Evolutionary conservation across 2,329 filamentous ascomycete species (phyloP), one percentile per base, ranked within the genome.

Genomic region (Rhynchosporium secalis): DNA sequence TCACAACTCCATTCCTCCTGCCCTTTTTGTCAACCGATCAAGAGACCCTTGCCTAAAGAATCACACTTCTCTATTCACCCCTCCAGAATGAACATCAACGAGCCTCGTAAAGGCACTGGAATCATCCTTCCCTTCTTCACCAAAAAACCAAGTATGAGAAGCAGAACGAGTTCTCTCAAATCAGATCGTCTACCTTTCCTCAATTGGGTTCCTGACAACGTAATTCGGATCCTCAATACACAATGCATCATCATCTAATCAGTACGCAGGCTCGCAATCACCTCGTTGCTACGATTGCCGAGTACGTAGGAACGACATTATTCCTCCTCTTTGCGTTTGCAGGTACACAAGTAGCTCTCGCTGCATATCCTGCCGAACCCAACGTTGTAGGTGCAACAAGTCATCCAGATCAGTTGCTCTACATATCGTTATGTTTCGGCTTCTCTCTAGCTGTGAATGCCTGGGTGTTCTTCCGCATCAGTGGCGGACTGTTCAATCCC

Each of bases 381-480:
- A 72, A 68, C 49, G 77, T 76, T 0, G 79, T 78, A 0, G 79
- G 79, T 0, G 74, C 76, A 56, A 75, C 73, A 10, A 71, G 74
- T 2, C 74, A 78, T 12, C 75, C 77, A 6, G 70, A 72, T 2
- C 76, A 78, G 5, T 69, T 76, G 26, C 69, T 76, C 4, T 77
- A 74, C 62, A 61, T 66, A 38, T 45, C 66, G 12, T 57, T 71
- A 41, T 65, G 62, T 28, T 73, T 73, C 52, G 71, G 68, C 0
- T 68, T 70, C 28, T 69, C 67, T 29, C 70, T 86, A 15, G 77
- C 79, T 5, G 77, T 81, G 62, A 83, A 81, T 62, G 81, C 79
- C 3, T 83, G 81, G 80, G 76, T 81, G 0, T 82, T 82, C 69
- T 82, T 77, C 68, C 76, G 80, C 15, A 74, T 81, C 28, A 79